Evolutionary conservation across 768 basidiomycete species (phyloP), one percentile per base, ranked within the genome.

Genomic region (Agrocybe pediades): DNA sequence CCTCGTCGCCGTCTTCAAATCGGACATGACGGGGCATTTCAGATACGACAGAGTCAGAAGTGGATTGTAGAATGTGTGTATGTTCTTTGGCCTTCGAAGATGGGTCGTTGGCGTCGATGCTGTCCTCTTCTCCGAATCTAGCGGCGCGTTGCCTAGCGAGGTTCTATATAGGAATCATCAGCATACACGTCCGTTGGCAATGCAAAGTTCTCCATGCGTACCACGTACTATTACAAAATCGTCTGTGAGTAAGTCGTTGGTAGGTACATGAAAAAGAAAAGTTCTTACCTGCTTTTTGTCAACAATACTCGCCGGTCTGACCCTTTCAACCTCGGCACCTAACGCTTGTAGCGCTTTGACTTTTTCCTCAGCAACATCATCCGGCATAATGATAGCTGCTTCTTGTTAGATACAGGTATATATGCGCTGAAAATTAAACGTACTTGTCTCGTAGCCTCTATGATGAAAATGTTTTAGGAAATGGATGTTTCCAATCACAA

Each of bases 281-380:
- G n/a, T n/a, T n/a, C 78, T 39, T 46, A 87, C 91, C 82, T 97
- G 95, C 67, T 93, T 94, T 71, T 93, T 92, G 74, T 98, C 96
- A 11, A 99, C 90, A 56, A 98, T 98, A 61, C 95, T 96, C 3
- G 92, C 90, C 3, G 94, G 93, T n/a, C 93, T 80, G 24, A 95
- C 93, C 48, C 89, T 81, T 64, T 92, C 89, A 1, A 98, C 90
- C n/a, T 83, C 75, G 0, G 95, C 95, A 6, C 96, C 96, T 0
- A 98, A 83, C 1, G 88, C 84, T 51, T 81, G 76, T 17, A 98
- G 73, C 0, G 92, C 87, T 59, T 88, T 86, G 2, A 94, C 87
- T 65, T 99, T 99, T 70, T 99, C 96, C 52, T 87, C 81, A 0
- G 92, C 89, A 27, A 96, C 85, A 64, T 94, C 91, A 60, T 93